Conservation (phyloP, 1,284 basidiomycete genomes). For the Ceratorhiza oryzae-sativae region DNA sequence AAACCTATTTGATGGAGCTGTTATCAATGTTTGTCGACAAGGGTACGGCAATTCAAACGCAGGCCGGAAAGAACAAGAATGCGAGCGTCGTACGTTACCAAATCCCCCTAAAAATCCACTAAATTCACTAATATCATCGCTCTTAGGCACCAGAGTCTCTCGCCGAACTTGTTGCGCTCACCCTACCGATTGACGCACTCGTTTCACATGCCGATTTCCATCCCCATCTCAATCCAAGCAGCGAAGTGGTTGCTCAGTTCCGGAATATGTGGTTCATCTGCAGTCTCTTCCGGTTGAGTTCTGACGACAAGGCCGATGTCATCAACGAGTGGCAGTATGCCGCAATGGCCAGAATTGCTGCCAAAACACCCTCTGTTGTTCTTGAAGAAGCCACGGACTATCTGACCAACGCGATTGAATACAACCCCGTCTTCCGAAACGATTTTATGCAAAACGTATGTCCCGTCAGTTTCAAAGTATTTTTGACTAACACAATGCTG, state of each 20-base stretch:
- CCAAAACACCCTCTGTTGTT: slow-evolving; percentile 87
- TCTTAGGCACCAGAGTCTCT: slow-evolving; percentile 64
- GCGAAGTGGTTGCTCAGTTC: slow-evolving; percentile 82
- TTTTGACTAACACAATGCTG: neutral
- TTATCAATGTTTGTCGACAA: slow-evolving; percentile 89
- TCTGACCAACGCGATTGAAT: slow-evolving; percentile 89
- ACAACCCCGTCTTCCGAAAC: slow-evolving; percentile 90
- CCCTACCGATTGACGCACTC: slow-evolving; percentile 90
- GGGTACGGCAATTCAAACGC: slow-evolving; percentile 89
- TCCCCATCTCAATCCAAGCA: slow-evolving; percentile 64
- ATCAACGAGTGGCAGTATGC: slow-evolving; percentile 75
- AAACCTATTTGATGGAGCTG: slow-evolving; percentile 84
- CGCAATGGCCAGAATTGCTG: slow-evolving; percentile 81
- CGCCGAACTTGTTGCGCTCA: slow-evolving; percentile 82
- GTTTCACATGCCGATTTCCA: slow-evolving; percentile 79
- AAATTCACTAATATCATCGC: slow-evolving; percentile 23
- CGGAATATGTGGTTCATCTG: slow-evolving; percentile 96
- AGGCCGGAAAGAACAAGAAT: slow-evolving; percentile 48
- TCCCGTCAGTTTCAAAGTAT: slow-evolving; percentile 8
- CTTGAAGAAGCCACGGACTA: slow-evolving; percentile 85
- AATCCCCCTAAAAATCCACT: slow-evolving; percentile 22
- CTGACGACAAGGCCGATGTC: slow-evolving; percentile 54
- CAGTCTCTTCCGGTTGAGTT: slow-evolving; percentile 79
- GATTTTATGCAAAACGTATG: slow-evolving; percentile 82
- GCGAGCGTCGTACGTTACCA: slow-evolving; percentile 35